A percentile compares a stretch with the other conserved stretches of the same genome.
phyloP scores from a whole-genome alignment of 2,329 filamentous ascomycete species.

The Ascochyta clinopodiicola region DNA sequence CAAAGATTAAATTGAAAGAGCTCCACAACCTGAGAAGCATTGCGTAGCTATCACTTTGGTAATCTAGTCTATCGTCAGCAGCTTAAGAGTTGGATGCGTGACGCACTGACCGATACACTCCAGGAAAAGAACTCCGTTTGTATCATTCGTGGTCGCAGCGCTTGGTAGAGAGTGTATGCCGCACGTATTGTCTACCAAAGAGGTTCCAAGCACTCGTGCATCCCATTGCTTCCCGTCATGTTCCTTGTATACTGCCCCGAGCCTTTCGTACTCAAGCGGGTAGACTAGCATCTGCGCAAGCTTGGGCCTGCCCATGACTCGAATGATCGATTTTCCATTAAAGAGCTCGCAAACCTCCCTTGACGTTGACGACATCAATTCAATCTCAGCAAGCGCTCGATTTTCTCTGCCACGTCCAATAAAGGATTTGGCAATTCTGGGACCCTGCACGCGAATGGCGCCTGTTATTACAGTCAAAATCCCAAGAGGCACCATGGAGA shows the following conservation, averaged over 20 bases:
- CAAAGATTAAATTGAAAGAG: too few species aligned
- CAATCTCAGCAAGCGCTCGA: constrained; percentile 43
- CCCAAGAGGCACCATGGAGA: constrained; percentile 49
- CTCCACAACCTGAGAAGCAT: too few species aligned
- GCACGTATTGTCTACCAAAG: too few species aligned
- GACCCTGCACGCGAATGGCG: constrained; percentile 40
- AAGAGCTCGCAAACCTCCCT: constrained; percentile 26
- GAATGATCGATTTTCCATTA: not conserved
- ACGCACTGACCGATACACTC: too few species aligned
- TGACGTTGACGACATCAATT: constrained; percentile 52
- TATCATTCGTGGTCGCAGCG: too few species aligned
- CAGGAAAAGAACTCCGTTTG: too few species aligned
- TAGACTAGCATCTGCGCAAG: not conserved
- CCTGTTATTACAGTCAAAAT: constrained; percentile 50
- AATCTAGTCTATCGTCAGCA: too few species aligned
- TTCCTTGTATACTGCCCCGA: not conserved
- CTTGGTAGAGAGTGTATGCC: too few species aligned
- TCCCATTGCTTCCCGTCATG: not conserved
- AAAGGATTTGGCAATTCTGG: constrained; percentile 44
- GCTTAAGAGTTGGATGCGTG: too few species aligned
- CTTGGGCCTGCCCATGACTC: not conserved
- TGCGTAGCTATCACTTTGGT: too few species aligned
- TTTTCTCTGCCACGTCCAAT: constrained; percentile 51
- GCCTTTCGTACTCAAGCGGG: not conserved
- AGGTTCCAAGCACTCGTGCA: too few species aligned